These are phyloP conservation scores for Cutaneotrichosporon arboriforme DNA, from an alignment of 1,284 basidiomycete genomes.

Conservation along the genomic window DNA sequence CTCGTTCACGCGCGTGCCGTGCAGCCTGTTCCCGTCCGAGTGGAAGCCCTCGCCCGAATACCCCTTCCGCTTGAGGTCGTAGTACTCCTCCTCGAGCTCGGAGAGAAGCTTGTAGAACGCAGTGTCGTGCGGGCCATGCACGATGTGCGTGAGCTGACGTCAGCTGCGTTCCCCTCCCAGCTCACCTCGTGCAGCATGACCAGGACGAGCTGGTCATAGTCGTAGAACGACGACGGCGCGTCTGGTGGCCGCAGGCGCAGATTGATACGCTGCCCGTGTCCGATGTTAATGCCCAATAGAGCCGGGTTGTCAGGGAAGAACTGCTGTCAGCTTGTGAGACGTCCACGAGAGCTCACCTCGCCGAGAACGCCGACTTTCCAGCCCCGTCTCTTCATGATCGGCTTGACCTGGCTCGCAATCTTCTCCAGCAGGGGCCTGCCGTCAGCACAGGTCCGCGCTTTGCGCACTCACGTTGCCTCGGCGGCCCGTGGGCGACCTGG, in stretches of 20 bases:
- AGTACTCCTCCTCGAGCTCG: conserved; percentile 73
- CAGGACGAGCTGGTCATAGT: conserved; percentile 64
- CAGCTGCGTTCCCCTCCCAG: neutral
- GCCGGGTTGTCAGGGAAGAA: conserved; percentile 72
- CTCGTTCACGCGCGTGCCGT: conserved; percentile 60
- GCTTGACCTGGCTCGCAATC: conserved; percentile 74
- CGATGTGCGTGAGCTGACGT: conserved; percentile 72
- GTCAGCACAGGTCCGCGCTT: neutral
- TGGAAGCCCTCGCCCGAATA: conserved; percentile 78
- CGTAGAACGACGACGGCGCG: conserved; percentile 65
- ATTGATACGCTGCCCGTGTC: conserved; percentile 70
- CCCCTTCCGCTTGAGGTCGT: conserved; percentile 64
- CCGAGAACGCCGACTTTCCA: conserved; percentile 75
- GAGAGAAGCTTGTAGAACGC: conserved; percentile 69
- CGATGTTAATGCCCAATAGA: conserved; percentile 63
- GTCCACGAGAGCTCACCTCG: conserved; percentile 52
- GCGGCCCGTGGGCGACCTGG: conserved; percentile 39
- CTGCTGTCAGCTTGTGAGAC: conserved; percentile 18
- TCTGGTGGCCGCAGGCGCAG: conserved; percentile 67
- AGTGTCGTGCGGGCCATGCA: conserved; percentile 78
- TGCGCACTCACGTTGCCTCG: conserved; percentile 39
- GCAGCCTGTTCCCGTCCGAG: conserved; percentile 61
- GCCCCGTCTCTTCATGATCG: conserved; percentile 74
- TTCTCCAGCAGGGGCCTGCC: conserved; percentile 57
- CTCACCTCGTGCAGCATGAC: conserved; percentile 81